Base-by-base conservation (phyloP, 2,329 filamentous ascomycete genomes). In the Fusarium sp. region DNA sequence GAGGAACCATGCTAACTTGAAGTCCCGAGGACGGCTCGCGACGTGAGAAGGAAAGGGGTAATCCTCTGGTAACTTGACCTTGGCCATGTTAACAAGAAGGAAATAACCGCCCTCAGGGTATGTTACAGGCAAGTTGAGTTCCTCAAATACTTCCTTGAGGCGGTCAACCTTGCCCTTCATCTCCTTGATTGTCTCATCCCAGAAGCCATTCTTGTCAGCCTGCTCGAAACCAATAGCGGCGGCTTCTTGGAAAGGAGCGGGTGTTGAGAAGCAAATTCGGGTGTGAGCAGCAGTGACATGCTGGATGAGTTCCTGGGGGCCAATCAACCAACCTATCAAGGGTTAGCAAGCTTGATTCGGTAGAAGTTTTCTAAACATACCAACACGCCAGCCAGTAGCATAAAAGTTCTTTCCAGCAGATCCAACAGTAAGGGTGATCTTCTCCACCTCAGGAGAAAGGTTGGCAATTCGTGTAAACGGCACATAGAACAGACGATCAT, bases 401-500 rank as follows among this genome's bases (percentile, higher is more conserved):
- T 98, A 98, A 82, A 99, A 99, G 85, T 96, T 97, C 88, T 99
- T 99, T 76, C 96, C 96, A 2, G 94, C 96, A 1, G 94, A 97
- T 23, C 96, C 96, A 33, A 99, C 96, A 0, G 96, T 98, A 52
- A 99, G 83, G 7, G 96, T 98, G 73, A 97, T 87, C 64, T 89
- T 89, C 75, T 94, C 94, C 55, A 98, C 90, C 80, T 98, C 94
- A 0, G 95, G 94, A 0, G 94, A 97, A 20, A 99, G 85, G 0
- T 94, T 98, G 27, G 93, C 93, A 60, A 98, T 92, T 75, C 96
- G 90, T 2, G 95, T 98, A 79, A 98, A 99, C 1, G 95, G 95
- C 2, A 94, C 93, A 79, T 98, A 99, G 86, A 92, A 98, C 1
- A 99, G 89, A 30, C 94, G 91, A 81, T 99, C 96, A 80, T 99